Percentiles rank a stretch among this genome's conserved stretches.
Conservation (phyloP, 1,139 yeast genomes). For the Candida glucosophila region DNA sequence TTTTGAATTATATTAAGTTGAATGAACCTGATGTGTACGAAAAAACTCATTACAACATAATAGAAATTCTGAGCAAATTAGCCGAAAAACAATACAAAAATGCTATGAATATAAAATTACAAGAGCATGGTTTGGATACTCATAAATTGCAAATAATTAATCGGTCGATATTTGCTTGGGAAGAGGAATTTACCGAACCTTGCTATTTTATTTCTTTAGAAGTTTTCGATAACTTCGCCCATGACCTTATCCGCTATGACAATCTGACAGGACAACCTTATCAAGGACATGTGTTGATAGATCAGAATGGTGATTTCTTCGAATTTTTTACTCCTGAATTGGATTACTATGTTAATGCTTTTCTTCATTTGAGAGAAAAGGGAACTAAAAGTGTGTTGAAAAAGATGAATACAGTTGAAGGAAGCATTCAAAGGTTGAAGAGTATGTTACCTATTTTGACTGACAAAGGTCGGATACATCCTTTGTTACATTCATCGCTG, state of each 20-base stretch:
- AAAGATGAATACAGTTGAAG: slow-evolving; percentile 12
- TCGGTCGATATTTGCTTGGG: slow-evolving; percentile 73
- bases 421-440: slow-evolving; percentile 16
- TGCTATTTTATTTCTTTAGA: slow-evolving; percentile 78
- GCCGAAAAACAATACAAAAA: slow-evolving; percentile 50
- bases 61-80: slow-evolving; percentile 66
- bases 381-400: slow-evolving; percentile 28
- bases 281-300: slow-evolving; percentile 73
- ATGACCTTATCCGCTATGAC: slow-evolving; percentile 74
- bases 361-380: slow-evolving; percentile 45
- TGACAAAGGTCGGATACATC: slow-evolving; percentile 28
- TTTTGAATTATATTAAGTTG: slow-evolving; percentile 56
- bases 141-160: slow-evolving; percentile 57
- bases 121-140: slow-evolving; percentile 32
- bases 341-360: slow-evolving; percentile 51
- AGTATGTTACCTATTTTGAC: slow-evolving; percentile 23
- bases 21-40: slow-evolving; percentile 66
- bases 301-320: slow-evolving; percentile 66
- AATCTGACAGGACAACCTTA: slow-evolving; percentile 57
- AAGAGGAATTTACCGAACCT: slow-evolving; percentile 51
- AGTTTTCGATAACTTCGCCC: slow-evolving; percentile 80
- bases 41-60: slow-evolving; percentile 61
- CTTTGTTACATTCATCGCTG: slow-evolving; percentile 28
- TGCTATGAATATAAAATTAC: slow-evolving; percentile 28
- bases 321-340: slow-evolving; percentile 67